phyloP scores from a whole-genome alignment of 2,329 filamentous ascomycete genomes.

The Xylaria hypoxylon region DNA sequence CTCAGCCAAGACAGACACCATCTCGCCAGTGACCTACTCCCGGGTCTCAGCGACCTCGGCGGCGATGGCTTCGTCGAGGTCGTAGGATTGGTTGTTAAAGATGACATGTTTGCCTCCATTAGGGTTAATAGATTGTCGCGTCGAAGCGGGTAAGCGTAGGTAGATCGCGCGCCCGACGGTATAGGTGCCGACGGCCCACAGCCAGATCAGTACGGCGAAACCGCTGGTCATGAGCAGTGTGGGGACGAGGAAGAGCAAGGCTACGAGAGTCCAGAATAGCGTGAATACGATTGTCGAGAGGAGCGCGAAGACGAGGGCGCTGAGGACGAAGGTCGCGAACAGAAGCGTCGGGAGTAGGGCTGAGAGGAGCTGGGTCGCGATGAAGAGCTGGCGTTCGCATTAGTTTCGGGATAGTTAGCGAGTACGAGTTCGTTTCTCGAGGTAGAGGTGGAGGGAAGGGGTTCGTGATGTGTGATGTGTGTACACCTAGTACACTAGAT shows the following conservation, averaged over 20 bases:
- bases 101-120: slow-evolving; percentile 42
- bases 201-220: slow-evolving; percentile 73
- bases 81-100: slow-evolving; percentile 37
- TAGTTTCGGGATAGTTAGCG: background rate
- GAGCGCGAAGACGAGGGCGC: slow-evolving; percentile 71
- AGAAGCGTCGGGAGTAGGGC: slow-evolving; percentile 75
- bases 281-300: slow-evolving; percentile 72
- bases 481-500: background rate
- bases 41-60: slow-evolving; percentile 44
- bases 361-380: slow-evolving; percentile 72
- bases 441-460: background rate
- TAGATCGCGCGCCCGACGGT: slow-evolving; percentile 62
- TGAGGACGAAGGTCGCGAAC: slow-evolving; percentile 74
- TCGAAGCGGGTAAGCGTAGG: slow-evolving; percentile 36
- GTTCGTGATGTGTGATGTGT: background rate
- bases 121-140: background rate
- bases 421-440: background rate
- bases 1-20: slow-evolving; percentile 43
- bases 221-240: slow-evolving; percentile 74
- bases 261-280: slow-evolving; percentile 74
- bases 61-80: slow-evolving; percentile 39
- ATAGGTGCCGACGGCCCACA: slow-evolving; percentile 73
- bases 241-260: slow-evolving; percentile 75
- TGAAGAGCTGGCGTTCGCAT: slow-evolving; percentile 67
- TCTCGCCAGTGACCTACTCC: slow-evolving; percentile 48